Evolutionary conservation across 2,329 filamentous ascomycete genomes (phyloP).

Genomic region (Epichloe brachyelytri): DNA sequence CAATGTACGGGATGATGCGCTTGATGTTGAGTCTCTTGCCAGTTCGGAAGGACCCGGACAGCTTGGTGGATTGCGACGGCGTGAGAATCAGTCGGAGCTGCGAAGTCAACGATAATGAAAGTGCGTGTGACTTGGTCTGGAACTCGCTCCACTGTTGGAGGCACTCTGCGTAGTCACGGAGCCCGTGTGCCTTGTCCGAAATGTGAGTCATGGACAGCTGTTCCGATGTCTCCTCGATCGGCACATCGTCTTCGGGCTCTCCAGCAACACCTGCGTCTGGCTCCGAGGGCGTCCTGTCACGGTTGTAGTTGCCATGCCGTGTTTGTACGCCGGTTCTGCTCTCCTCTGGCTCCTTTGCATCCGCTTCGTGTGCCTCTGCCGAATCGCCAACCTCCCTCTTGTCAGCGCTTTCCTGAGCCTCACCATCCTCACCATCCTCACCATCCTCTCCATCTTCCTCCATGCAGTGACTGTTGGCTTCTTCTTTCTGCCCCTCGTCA

Average conservation of each 20-base stretch:
- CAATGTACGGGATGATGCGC: constrained; percentile 98
- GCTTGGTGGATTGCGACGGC: constrained; percentile 88
- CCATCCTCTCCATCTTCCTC: constrained; percentile 39
- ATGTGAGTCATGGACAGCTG: constrained; percentile 67
- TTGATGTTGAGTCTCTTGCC: constrained; percentile 99
- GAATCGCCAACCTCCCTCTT: constrained; percentile 29
- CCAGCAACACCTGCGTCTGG: constrained; percentile 26
- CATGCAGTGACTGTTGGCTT: constrained; percentile 32
- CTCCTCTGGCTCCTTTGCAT: constrained; percentile 34
- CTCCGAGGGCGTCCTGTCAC: constrained; percentile 32
- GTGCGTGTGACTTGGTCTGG: constrained; percentile 69
- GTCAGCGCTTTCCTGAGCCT: constrained; percentile 28
- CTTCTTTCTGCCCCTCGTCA: constrained; percentile 53
- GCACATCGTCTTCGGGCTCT: constrained; percentile 36
- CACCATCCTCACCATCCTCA: constrained; percentile 24
- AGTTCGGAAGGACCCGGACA: constrained; percentile 91
- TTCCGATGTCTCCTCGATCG: constrained; percentile 39
- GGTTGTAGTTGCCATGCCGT: constrained; percentile 43
- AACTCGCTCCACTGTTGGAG: constrained; percentile 74
- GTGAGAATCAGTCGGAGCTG: constrained; percentile 92
- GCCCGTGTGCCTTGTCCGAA: constrained; percentile 26
- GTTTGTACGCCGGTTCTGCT: constrained; percentile 48
- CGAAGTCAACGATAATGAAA: constrained; percentile 82
- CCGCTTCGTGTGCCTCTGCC: constrained; percentile 25
- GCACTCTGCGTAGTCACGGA: constrained; percentile 41